These are phyloP conservation scores for Podospora australis DNA, from an alignment of 495 filamentous ascomycete genomes.

Conservation along the genomic window DNA sequence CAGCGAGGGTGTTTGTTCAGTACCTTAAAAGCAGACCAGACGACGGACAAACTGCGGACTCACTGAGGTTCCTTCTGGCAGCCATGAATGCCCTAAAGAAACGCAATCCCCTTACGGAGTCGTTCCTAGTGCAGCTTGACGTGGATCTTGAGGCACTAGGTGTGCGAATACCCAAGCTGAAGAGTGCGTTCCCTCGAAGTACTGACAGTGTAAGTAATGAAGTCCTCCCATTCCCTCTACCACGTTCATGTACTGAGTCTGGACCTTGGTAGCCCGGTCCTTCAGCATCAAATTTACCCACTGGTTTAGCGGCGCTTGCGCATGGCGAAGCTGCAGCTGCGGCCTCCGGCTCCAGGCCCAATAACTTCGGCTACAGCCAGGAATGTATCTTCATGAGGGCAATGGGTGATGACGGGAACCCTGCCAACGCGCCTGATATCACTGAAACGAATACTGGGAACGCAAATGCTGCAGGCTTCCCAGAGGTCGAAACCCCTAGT, in stretches of 20 bases:
- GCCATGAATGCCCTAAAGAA: slow-evolving; percentile 85
- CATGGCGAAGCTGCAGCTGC: not conserved
- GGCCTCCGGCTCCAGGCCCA: not conserved
- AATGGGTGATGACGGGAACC: slow-evolving; percentile 25
- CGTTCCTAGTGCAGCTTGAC: slow-evolving; percentile 89
- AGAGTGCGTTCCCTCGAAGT: slow-evolving; percentile 42
- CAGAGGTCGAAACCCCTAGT: slow-evolving; percentile 19
- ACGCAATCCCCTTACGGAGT: slow-evolving; percentile 88
- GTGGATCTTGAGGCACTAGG: slow-evolving; percentile 74
- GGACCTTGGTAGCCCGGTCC: slow-evolving; percentile 9
- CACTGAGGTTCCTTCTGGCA: slow-evolving; percentile 79
- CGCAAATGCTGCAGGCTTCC: slow-evolving; percentile 11
- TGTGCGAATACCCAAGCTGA: slow-evolving; percentile 46
- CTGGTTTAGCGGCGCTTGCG: not conserved
- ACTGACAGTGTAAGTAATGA: slow-evolving; percentile 40
- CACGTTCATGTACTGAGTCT: not conserved
- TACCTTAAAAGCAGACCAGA: slow-evolving; percentile 84
- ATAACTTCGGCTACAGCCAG: slow-evolving; percentile 19
- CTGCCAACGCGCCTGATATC: slow-evolving; percentile 22
- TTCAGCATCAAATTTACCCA: not conserved
- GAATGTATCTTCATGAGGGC: slow-evolving; percentile 31
- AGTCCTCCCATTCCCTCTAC: too few species aligned
- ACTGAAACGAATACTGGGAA: slow-evolving; percentile 16
- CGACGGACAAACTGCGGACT: slow-evolving; percentile 73
- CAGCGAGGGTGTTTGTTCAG: slow-evolving; percentile 90